phyloP scores from a whole-genome alignment of 2,329 filamentous ascomycete species.

The Fusarium oligoseptatum region DNA sequence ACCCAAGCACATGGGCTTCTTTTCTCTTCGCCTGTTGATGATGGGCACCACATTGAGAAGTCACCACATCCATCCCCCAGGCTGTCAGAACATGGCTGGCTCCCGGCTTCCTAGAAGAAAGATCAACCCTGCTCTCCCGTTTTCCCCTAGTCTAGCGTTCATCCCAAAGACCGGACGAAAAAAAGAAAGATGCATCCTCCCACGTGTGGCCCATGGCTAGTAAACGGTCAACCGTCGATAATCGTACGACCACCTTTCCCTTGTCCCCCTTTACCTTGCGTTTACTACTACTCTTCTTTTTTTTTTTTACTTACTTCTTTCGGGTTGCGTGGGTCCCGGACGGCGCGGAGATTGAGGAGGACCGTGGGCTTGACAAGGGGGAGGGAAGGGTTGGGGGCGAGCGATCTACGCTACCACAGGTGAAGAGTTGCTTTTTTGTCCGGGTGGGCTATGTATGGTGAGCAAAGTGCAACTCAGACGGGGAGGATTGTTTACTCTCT shows the following conservation, averaged over 20 bases:
- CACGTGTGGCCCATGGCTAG: background rate
- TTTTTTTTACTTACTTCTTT: too few relatives aligned
- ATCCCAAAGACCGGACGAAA: conserved; percentile 17
- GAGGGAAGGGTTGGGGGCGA: too few relatives aligned
- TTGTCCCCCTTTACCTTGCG: conserved; percentile 4
- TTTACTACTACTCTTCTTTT: background rate
- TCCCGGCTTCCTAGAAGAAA: background rate
- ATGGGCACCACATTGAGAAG: background rate
- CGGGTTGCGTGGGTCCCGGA: conserved; percentile 11
- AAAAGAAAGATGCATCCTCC: background rate
- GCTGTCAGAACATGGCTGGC: background rate
- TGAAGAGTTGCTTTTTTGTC: background rate
- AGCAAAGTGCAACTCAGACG: background rate
- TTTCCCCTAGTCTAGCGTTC: conserved; percentile 15
- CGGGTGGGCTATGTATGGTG: background rate
- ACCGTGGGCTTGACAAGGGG: conserved; percentile 11
- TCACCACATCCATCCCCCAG: background rate
- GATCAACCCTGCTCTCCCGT: conserved; percentile 18
- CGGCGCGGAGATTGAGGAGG: conserved; percentile 38
- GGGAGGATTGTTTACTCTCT: background rate
- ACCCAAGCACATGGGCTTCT: background rate
- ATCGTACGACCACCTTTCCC: conserved; percentile 27
- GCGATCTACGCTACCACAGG: conserved; percentile 9
- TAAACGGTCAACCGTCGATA: conserved; percentile 14
- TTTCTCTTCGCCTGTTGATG: background rate